Conservation (phyloP, 257 asterid species). For the Vinca minor region DNA sequence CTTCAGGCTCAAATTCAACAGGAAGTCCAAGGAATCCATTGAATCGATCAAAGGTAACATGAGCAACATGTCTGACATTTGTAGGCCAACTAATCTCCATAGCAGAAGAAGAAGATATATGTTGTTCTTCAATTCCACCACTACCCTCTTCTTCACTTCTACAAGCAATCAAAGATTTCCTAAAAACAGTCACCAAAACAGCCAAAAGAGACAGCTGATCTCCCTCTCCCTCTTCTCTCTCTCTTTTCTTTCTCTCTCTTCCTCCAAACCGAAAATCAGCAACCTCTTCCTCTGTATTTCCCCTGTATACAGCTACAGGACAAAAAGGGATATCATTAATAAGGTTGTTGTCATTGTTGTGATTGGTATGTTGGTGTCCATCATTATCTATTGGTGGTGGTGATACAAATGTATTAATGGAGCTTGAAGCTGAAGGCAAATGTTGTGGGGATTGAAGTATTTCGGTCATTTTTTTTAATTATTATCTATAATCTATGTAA, state of each 20-base stretch:
- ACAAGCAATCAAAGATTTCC: conserved; percentile 41
- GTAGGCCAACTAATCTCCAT: conserved; percentile 46
- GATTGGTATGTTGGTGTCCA: conserved; percentile 37
- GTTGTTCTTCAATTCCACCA: too few relatives aligned
- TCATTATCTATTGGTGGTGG: too few relatives aligned
- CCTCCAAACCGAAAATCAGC: conserved; percentile 10
- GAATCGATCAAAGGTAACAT: conserved; percentile 54
- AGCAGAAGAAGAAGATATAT: conserved; percentile 23
- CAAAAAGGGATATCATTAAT: conserved; percentile 6
- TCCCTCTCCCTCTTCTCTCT: conserved; percentile 33
- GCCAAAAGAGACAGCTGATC: conserved; percentile 35
- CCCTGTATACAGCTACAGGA: conserved; percentile 29
- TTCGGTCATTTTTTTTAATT: conserved; percentile 54
- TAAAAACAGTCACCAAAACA: conserved; percentile 35
- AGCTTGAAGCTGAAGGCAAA: conserved; percentile 49
- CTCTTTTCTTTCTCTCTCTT: conserved; percentile 23
- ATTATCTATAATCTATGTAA: too few relatives aligned
- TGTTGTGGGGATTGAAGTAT: conserved; percentile 40
- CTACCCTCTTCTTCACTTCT: conserved; percentile 15
- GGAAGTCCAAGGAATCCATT: conserved; percentile 61
- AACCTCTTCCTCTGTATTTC: conserved; percentile 18
- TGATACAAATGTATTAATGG: conserved; percentile 31
- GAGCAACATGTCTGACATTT: conserved; percentile 56
- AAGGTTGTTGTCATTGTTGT: background rate
- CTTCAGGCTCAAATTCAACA: conserved; percentile 60